phyloP scores from a whole-genome alignment of 2,329 filamentous ascomycete genomes.

The Zarea fungicola region DNA sequence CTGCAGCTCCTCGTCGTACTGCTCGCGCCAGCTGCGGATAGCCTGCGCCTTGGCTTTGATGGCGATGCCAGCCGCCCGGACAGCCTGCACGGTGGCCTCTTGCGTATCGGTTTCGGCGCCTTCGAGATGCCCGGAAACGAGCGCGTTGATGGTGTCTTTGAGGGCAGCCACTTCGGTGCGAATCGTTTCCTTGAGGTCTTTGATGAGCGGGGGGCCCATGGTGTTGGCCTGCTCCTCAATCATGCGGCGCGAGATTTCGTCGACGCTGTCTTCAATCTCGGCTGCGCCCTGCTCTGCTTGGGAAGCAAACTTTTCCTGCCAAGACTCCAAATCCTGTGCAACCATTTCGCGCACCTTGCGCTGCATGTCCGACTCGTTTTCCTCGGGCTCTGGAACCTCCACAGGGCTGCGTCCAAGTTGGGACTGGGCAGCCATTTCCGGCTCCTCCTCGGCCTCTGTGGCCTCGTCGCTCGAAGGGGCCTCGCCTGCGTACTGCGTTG shows the following conservation, averaged over 20 bases:
- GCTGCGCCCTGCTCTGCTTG: conserved; percentile 74
- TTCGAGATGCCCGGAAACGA: conserved; percentile 55
- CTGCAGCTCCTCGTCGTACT: conserved; percentile 65
- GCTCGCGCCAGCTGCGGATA: conserved; percentile 70
- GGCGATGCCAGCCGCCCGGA: conserved; percentile 63
- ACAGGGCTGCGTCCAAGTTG: conserved; percentile 30
- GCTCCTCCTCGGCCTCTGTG: conserved; percentile 14
- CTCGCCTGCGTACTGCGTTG: conserved; percentile 16
- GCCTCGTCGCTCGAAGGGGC: conserved; percentile 1
- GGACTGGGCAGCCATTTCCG: no score
- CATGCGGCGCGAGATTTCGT: conserved; percentile 51
- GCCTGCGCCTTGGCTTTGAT: conserved; percentile 75
- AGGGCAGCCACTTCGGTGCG: conserved; percentile 59
- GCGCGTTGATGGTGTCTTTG: conserved; percentile 59
- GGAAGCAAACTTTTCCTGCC: conserved; percentile 83
- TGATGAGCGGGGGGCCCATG: conserved; percentile 61
- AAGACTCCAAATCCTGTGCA: conserved; percentile 70
- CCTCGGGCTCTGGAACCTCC: conserved; percentile 39
- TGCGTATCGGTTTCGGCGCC: conserved; percentile 36
- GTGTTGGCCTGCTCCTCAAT: conserved; percentile 59
- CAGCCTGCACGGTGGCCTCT: conserved; percentile 39
- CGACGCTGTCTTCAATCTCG: conserved; percentile 66
- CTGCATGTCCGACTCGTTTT: conserved; percentile 48
- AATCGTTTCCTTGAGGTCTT: conserved; percentile 63
- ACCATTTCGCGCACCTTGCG: conserved; percentile 62